A percentile compares a stretch with the other conserved stretches of the same genome.
Evolutionary conservation across 495 filamentous ascomycete species (phyloP).

Genomic region (Cladorrhinum samala): DNA sequence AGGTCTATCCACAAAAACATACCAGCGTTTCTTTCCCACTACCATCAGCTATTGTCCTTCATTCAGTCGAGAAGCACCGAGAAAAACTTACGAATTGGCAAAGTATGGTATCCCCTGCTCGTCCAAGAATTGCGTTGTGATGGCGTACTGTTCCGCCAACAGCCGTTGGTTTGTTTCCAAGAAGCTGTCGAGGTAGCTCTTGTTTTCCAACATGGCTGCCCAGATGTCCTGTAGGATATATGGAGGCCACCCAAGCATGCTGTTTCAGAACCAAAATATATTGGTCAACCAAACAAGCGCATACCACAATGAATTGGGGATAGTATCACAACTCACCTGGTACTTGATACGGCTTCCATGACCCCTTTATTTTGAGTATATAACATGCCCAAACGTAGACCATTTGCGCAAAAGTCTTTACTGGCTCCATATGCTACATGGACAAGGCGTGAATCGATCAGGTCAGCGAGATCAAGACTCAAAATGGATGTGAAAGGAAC

Average conservation of each 20-base stretch:
- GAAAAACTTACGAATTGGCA: constrained; percentile 6
- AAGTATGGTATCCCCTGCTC: constrained; percentile 29
- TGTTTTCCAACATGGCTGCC: constrained; percentile 38
- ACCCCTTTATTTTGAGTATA: constrained; percentile 16
- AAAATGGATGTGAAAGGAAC: constrained; percentile 32
- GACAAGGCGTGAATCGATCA: constrained; percentile 32
- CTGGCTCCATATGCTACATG: constrained; percentile 39
- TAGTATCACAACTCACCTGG: constrained; percentile 23
- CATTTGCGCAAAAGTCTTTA: constrained; percentile 41
- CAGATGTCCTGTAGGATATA: constrained; percentile 18
- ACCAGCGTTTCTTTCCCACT: constrained; percentile 2
- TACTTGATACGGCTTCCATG: constrained; percentile 4
- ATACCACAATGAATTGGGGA: too few relatives aligned
- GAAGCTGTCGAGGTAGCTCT: constrained; percentile 36
- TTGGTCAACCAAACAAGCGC: not conserved
- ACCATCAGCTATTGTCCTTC: not conserved
- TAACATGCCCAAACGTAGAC: constrained; percentile 36
- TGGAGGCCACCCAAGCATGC: constrained; percentile 15
- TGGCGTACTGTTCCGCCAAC: constrained; percentile 30
- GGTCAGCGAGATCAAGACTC: constrained; percentile 21
- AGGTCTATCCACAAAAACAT: constrained; percentile 17
- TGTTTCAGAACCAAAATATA: too few relatives aligned
- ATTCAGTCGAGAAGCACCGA: not conserved
- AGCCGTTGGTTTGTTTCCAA: constrained; percentile 32
- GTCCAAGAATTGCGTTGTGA: constrained; percentile 28